These are phyloP conservation scores for Lepidium sativum DNA, from an alignment of 345 rosid genomes.

Conservation along the genomic window DNA sequence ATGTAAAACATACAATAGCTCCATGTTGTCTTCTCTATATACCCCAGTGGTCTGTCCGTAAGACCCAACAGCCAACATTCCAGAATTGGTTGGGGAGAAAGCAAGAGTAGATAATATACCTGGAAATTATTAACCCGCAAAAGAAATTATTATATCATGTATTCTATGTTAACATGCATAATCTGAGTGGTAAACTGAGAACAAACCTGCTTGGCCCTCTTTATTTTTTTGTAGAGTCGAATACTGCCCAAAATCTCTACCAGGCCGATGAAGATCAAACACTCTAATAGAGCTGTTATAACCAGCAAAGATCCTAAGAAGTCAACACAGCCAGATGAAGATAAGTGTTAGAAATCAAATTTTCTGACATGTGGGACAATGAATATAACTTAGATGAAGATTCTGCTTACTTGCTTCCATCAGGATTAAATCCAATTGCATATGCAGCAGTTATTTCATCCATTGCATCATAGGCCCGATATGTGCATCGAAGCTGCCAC, in stretches of 20 bases:
- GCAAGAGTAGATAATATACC: constrained; percentile 86
- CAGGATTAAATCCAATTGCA: constrained; percentile 79
- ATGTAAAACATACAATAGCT: constrained; percentile 77
- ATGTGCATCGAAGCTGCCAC: constrained; percentile 88
- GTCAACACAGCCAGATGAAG: constrained; percentile 15
- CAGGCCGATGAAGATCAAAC: constrained; percentile 92
- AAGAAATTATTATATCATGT: background rate
- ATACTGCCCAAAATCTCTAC: constrained; percentile 72
- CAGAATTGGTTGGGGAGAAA: constrained; percentile 68
- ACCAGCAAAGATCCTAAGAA: constrained; percentile 84
- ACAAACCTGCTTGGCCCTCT: constrained; percentile 89
- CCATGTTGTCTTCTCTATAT: constrained; percentile 94
- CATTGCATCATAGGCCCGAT: constrained; percentile 91
- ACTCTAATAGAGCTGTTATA: constrained; percentile 79
- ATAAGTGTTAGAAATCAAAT: background rate
- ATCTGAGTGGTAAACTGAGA: background rate
- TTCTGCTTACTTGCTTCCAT: constrained; percentile 70
- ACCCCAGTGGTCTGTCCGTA: constrained; percentile 80
- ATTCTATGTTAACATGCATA: background rate
- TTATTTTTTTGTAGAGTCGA: constrained; percentile 74
- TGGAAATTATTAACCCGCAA: constrained; percentile 23
- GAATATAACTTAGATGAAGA: background rate
- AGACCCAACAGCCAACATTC: constrained; percentile 91
- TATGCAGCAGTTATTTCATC: constrained; percentile 95
- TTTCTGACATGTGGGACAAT: background rate